Conservation (phyloP, 192 early-diverging fungal species). For the Phycomyces blakesleeanus region DNA sequence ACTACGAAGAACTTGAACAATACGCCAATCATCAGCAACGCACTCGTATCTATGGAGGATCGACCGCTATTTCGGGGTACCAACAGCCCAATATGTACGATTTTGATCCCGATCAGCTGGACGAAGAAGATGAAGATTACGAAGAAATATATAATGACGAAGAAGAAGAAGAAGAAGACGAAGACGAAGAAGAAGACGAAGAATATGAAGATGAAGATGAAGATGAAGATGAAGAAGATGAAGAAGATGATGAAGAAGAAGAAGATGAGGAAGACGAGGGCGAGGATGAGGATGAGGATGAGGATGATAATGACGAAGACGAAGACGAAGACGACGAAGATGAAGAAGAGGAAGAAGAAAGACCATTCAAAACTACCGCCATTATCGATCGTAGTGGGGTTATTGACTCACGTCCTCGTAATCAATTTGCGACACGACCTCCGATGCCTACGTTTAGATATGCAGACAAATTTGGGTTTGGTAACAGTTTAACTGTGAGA, state of each 20-base stretch:
- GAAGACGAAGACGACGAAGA: too few species aligned
- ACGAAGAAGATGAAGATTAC: slow-evolving; percentile 39
- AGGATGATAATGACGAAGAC: too few species aligned
- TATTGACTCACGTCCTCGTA: too few species aligned
- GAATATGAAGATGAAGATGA: slow-evolving; percentile 54
- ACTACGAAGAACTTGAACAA: slow-evolving; percentile 84
- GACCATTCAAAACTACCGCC: too few species aligned
- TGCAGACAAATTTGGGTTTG: slow-evolving; percentile 60
- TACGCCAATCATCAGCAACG: slow-evolving; percentile 75
- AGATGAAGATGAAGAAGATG: slow-evolving; percentile 58
- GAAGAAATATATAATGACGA: slow-evolving; percentile 48
- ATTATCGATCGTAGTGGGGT: too few species aligned
- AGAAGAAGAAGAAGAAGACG: slow-evolving; percentile 43
- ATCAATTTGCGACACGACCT: not conserved
- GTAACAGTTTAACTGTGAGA: slow-evolving; percentile 75
- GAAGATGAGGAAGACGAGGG: slow-evolving; percentile 15
- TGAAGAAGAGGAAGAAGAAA: too few species aligned
- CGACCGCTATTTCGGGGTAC: not conserved
- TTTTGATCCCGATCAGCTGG: slow-evolving; percentile 27
- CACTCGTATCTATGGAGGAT: slow-evolving; percentile 16
- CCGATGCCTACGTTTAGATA: not conserved
- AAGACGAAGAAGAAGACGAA: slow-evolving; percentile 49
- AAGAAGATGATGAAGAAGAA: slow-evolving; percentile 14
- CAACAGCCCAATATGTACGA: slow-evolving; percentile 8
- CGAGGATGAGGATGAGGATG: slow-evolving; percentile 11